Conservation (phyloP, 495 filamentous ascomycete species). For the Beverwykella pulmonaria region DNA sequence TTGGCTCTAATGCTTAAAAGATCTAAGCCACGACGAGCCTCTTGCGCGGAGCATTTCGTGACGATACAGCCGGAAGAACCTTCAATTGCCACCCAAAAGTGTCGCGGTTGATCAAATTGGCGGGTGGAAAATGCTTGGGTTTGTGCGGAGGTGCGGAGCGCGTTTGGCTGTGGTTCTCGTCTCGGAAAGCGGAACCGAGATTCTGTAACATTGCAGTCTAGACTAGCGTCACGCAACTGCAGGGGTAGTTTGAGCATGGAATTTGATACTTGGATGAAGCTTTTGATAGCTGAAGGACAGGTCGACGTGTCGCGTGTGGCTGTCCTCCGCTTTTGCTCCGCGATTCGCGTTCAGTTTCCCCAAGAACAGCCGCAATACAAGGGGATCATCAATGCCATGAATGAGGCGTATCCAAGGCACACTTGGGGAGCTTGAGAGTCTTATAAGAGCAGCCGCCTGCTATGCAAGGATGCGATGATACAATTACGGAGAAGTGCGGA, state of each 20-base stretch:
- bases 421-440: background rate
- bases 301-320: conserved; percentile 9
- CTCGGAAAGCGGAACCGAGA: conserved; percentile 15
- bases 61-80: background rate
- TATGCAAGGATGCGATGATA: background rate
- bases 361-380: conserved; percentile 1
- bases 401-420: conserved; percentile 1
- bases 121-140: background rate
- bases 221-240: background rate
- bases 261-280: conserved; percentile 20
- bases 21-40: background rate
- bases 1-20: background rate
- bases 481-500: background rate
- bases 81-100: background rate
- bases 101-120: background rate
- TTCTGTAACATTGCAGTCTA: conserved; percentile 9
- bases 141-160: conserved; percentile 5
- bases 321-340: background rate
- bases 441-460: background rate
- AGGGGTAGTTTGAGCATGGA: conserved; percentile 6
- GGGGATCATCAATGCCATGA: conserved; percentile 3
- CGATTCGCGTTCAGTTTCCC: background rate
- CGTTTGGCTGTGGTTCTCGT: background rate
- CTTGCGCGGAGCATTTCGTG: background rate
- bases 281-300: background rate